A percentile compares a stretch with the other conserved stretches of the same genome.
Evolutionary conservation across 2,329 filamentous ascomycete species (phyloP).

Genomic region (Sporothrix sp.): DNA sequence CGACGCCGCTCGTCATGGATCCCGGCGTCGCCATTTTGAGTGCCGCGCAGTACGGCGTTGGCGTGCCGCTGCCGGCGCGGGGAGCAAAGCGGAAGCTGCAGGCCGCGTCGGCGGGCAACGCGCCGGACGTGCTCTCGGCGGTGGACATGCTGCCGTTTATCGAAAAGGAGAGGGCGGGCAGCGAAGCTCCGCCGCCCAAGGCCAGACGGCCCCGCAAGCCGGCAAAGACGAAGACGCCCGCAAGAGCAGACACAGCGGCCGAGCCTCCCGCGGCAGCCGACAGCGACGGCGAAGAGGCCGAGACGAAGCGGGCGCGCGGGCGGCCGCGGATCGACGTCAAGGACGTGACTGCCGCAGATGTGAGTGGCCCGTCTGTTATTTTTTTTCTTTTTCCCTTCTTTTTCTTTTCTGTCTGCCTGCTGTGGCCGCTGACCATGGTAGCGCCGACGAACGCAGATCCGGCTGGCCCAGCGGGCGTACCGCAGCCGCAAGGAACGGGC

Average conservation of each 20-base stretch:
- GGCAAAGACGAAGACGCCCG: neutral
- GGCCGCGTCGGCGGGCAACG: neutral
- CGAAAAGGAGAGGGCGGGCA: neutral
- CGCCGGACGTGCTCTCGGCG: neutral
- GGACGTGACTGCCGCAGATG: constrained; percentile 69
- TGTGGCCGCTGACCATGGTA: too few species aligned
- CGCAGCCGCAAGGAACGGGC: constrained; percentile 75
- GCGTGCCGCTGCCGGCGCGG: constrained; percentile 15
- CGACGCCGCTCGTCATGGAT: constrained; percentile 23
- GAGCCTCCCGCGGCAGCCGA: neutral
- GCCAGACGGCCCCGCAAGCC: neutral
- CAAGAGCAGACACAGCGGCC: constrained; percentile 4
- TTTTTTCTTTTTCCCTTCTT: neutral
- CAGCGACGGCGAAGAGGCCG: constrained; percentile 18
- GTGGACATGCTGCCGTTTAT: neutral
- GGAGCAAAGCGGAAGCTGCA: constrained; percentile 2
- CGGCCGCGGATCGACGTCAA: constrained; percentile 66
- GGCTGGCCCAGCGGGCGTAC: constrained; percentile 77
- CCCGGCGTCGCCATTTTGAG: constrained; percentile 35
- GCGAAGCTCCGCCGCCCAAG: neutral
- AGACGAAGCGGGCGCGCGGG: constrained; percentile 56
- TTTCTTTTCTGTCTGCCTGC: too few species aligned
- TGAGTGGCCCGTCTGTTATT: constrained; percentile 37
- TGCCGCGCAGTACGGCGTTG: constrained; percentile 37
- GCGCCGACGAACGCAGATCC: constrained; percentile 79